A percentile compares a stretch with the other conserved stretches of the same genome.
phyloP scores from a whole-genome alignment of 768 basidiomycete species.

The Tulasnella calospora region DNA sequence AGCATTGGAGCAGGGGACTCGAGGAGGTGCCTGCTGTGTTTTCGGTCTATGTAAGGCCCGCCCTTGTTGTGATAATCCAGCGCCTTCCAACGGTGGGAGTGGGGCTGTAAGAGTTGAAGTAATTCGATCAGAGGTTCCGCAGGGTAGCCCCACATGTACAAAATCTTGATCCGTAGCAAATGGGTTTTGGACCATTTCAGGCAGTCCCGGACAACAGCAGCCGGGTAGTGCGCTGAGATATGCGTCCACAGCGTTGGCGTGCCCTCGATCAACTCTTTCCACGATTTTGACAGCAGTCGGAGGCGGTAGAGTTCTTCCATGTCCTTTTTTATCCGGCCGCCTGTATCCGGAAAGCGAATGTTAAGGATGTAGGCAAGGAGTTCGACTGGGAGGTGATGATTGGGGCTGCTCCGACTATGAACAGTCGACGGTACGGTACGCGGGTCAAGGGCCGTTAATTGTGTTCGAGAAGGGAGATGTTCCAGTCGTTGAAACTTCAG shows the following conservation, averaged over 20 bases:
- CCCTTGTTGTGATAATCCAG: too few species aligned
- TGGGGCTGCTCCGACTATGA: too few species aligned
- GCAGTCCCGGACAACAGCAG: not conserved
- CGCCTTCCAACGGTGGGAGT: too few species aligned
- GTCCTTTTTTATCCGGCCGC: not conserved
- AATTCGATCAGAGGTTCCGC: not conserved
- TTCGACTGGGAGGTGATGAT: not conserved
- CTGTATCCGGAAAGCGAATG: not conserved
- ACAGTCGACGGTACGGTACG: too few species aligned
- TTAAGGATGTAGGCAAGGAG: not conserved
- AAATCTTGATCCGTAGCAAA: not conserved
- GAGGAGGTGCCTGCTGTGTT: too few species aligned
- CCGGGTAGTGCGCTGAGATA: not conserved
- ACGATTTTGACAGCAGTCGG: not conserved
- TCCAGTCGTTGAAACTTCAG: too few species aligned
- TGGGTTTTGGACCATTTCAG: not conserved
- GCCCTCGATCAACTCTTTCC: constrained; percentile 1
- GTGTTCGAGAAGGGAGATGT: too few species aligned
- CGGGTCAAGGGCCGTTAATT: too few species aligned
- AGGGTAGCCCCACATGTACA: not conserved
- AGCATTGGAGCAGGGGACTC: too few species aligned
- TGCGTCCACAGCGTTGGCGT: not conserved
- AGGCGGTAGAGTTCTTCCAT: not conserved
- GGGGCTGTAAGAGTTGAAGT: too few species aligned
- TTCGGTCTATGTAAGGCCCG: too few species aligned